Evolutionary conservation across 805 yeast genomes (phyloP).

Genomic region (Geotrichum ghanense): DNA sequence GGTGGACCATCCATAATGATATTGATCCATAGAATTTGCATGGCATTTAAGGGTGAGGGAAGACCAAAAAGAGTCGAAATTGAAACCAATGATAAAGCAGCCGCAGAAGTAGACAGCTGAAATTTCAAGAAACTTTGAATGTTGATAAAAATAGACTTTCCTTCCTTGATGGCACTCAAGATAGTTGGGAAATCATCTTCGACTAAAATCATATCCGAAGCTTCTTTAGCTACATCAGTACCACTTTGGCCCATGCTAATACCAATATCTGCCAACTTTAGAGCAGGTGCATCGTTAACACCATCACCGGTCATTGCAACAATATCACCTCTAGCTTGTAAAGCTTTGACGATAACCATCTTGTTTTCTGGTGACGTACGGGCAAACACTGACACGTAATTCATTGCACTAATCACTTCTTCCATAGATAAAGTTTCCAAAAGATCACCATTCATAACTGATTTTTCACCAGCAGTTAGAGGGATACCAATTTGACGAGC

Average conservation of each 20-base stretch:
- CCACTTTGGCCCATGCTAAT: slow-evolving; percentile 77
- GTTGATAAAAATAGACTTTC: slow-evolving; percentile 92
- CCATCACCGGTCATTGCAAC: slow-evolving; percentile 62
- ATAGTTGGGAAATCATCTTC: slow-evolving; percentile 96
- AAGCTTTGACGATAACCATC: slow-evolving; percentile 77
- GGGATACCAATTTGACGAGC: slow-evolving; percentile 90
- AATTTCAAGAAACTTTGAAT: slow-evolving; percentile 91
- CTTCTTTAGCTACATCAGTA: slow-evolving; percentile 97
- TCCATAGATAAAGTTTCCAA: slow-evolving; percentile 64
- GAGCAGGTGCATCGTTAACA: slow-evolving; percentile 54
- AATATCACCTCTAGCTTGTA: slow-evolving; percentile 39
- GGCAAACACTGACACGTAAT: slow-evolving; percentile 80
- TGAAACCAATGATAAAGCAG: slow-evolving; percentile 84
- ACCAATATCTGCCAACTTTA: slow-evolving; percentile 52
- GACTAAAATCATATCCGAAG: slow-evolving; percentile 93
- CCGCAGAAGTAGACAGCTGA: slow-evolving; percentile 91
- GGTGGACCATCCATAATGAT: slow-evolving; percentile 99
- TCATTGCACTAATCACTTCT: slow-evolving; percentile 62
- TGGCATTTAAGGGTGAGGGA: slow-evolving; percentile 92
- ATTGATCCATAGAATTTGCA: slow-evolving; percentile 97
- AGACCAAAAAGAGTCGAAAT: slow-evolving; percentile 75
- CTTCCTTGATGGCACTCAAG: slow-evolving; percentile 88
- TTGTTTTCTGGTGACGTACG: slow-evolving; percentile 94
- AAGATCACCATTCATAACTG: slow-evolving; percentile 78
- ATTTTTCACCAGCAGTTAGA: slow-evolving; percentile 39